phyloP scores from a whole-genome alignment of 2,329 filamentous ascomycete genomes.

The Microsporum ferrugineum region DNA sequence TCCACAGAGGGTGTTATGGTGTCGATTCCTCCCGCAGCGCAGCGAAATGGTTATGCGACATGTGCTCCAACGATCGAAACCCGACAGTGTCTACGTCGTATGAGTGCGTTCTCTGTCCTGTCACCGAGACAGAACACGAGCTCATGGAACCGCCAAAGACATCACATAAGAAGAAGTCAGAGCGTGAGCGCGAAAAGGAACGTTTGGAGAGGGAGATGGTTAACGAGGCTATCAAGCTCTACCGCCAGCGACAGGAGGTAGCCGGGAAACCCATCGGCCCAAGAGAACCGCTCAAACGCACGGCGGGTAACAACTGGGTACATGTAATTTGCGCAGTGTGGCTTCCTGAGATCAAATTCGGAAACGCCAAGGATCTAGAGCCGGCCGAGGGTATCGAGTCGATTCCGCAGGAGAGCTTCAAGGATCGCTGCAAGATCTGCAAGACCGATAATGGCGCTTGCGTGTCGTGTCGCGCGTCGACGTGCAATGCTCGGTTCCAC shows the following conservation, averaged over 20 bases:
- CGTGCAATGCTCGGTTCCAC: slow-evolving; percentile 52
- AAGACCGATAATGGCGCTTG: slow-evolving; percentile 65
- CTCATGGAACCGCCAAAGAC: slow-evolving; percentile 72
- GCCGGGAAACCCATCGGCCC: slow-evolving; percentile 72
- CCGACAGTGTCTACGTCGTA: slow-evolving; percentile 89
- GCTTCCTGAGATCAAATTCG: slow-evolving; percentile 87
- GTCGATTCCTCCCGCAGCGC: slow-evolving; percentile 56
- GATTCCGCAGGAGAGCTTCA: slow-evolving; percentile 61
- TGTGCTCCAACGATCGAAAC: slow-evolving; percentile 87
- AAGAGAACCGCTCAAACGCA: slow-evolving; percentile 83
- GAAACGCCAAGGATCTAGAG: slow-evolving; percentile 67
- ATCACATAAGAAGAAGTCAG: slow-evolving; percentile 77
- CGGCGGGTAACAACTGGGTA: slow-evolving; percentile 95
- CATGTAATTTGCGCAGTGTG: slow-evolving; percentile 89
- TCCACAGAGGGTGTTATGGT: slow-evolving; percentile 90
- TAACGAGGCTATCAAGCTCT: slow-evolving; percentile 66
- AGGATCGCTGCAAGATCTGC: slow-evolving; percentile 74
- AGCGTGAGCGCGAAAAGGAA: slow-evolving; percentile 84
- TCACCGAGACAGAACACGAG: slow-evolving; percentile 69
- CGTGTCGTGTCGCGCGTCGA: slow-evolving; percentile 58
- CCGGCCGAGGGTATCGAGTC: slow-evolving; percentile 83
- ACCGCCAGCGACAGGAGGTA: slow-evolving; percentile 70
- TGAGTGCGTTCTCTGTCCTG: slow-evolving; percentile 82
- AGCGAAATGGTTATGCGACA: slow-evolving; percentile 88
- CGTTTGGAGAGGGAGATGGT: slow-evolving; percentile 74